Conservation (phyloP, 2,329 filamentous ascomycete genomes). For the Hysterium pulicare region DNA sequence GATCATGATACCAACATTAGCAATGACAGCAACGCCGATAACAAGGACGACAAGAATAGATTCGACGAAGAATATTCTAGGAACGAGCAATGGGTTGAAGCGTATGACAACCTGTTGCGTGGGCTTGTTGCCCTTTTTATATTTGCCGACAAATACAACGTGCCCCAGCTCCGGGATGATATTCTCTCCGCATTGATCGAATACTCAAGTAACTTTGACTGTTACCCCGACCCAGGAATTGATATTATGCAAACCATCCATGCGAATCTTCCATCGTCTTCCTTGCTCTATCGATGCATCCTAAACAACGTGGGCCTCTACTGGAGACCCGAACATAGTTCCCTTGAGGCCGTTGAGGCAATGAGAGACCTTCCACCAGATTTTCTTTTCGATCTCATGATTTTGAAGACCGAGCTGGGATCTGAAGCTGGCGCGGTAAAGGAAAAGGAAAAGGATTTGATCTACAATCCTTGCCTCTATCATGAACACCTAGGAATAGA, state of each 20-base stretch:
- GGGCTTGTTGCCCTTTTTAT: slow-evolving; percentile 9
- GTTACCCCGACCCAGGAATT: slow-evolving; percentile 3
- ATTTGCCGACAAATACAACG: slow-evolving; percentile 12
- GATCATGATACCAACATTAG: neutral
- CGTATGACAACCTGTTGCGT: neutral
- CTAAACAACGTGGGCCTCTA: neutral
- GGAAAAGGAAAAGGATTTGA: neutral
- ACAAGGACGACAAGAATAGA: neutral
- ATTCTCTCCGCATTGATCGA: slow-evolving; percentile 9
- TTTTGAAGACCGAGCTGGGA: neutral
- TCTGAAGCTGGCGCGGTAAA: neutral
- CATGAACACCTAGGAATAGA: neutral
- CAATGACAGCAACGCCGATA: neutral
- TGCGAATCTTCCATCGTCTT: slow-evolving; percentile 4
- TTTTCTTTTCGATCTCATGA: neutral
- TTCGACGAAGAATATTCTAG: neutral
- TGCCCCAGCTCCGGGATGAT: slow-evolving; percentile 13
- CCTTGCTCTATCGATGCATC: slow-evolving; percentile 1
- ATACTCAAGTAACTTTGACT: slow-evolving; percentile 3
- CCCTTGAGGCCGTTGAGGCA: neutral
- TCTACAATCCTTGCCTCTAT: neutral
- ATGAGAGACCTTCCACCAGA: neutral
- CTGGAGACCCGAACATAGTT: neutral
- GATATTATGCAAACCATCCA: slow-evolving; percentile 3
- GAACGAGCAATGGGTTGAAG: neutral